These are phyloP conservation scores for Micractinium sp. DNA, from an alignment of 139 green algal genomes.

Conservation along the genomic window DNA sequence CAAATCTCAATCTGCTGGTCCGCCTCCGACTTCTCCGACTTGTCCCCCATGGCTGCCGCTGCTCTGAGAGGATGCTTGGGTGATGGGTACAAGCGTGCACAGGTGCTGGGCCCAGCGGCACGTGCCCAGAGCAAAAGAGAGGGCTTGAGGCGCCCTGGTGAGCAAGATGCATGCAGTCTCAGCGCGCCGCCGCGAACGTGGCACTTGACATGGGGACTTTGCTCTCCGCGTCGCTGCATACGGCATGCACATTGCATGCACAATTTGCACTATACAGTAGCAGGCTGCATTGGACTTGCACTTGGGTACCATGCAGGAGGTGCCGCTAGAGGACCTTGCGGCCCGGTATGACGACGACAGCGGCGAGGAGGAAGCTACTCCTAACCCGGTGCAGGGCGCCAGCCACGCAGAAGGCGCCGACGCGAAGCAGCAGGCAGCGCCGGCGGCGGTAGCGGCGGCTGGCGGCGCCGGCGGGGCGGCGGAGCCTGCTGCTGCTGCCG, in stretches of 20 bases:
- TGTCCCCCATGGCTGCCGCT: slow-evolving; percentile 1
- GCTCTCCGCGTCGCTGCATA: background rate
- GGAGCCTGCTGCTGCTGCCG: background rate
- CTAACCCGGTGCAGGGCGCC: background rate
- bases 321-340: slow-evolving; percentile 9
- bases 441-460: background rate
- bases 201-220: background rate
- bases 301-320: background rate
- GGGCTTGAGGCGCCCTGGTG: too few species aligned
- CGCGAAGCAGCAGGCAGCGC: background rate
- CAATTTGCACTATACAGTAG: background rate
- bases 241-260: background rate
- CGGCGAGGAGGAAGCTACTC: background rate
- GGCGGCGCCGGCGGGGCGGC: background rate
- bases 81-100: background rate
- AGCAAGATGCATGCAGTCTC: background rate
- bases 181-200: background rate
- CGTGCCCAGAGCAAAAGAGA: background rate
- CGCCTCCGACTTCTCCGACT: slow-evolving; percentile 33
- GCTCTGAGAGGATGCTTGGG: background rate
- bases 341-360: slow-evolving; percentile 34
- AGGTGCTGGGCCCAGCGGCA: background rate
- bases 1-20: slow-evolving; percentile 93
- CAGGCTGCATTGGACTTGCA: background rate
- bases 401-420: background rate